Evolutionary conservation across 2,329 filamentous ascomycete genomes (phyloP), one percentile per base, ranked within the genome.

Genomic region (Colletotrichum siamense): DNA sequence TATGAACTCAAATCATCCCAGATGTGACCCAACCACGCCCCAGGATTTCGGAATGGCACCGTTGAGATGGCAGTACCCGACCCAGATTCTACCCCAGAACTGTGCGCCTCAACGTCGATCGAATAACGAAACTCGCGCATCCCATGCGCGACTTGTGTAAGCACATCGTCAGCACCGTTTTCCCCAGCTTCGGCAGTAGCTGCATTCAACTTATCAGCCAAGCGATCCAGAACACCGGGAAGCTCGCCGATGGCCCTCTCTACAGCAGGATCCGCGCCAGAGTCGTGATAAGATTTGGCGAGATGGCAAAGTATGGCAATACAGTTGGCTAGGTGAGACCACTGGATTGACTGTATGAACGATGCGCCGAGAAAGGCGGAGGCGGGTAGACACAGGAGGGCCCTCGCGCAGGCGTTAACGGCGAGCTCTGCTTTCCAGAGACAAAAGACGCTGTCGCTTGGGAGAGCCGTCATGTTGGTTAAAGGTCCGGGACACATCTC

Each of bases 401-500:
- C 8, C 24, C 16, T 49, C 4, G 68, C 59, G 7, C 8, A 26
- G 24, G 22, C 15, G 7, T 52, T 70, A 6, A 70, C 39, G 2
- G 68, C 68, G 32, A 70, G 32, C 5, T 62, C 34, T 16, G 68
- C 34, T 12, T 70, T 61, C 59, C 68, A 62, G 5, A 70, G 32
- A 26, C 68, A 70, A 15, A 34, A 70, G 8, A 64, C 8, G 5
- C 16, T 32, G 16, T 70, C 68, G 6, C 55, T 55, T n/a, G 55
- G 59, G 2, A 64, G 39, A 7, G 32, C 5, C 4, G 15, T 13
- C 6, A 13, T 30, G 15, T 8, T 9, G 24, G 28, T 12, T 10
- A n/a, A 4, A 18, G 39, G 39, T 30, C 66, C 5, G 4, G 66
- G 22, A 18, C 49, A 34, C 10, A 52, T 22, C 10, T 52, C 12